Evolutionary conservation across 805 yeast species (phyloP), one percentile per base, ranked within the genome.

Genomic region (Zygoascus bituminiphila): DNA sequence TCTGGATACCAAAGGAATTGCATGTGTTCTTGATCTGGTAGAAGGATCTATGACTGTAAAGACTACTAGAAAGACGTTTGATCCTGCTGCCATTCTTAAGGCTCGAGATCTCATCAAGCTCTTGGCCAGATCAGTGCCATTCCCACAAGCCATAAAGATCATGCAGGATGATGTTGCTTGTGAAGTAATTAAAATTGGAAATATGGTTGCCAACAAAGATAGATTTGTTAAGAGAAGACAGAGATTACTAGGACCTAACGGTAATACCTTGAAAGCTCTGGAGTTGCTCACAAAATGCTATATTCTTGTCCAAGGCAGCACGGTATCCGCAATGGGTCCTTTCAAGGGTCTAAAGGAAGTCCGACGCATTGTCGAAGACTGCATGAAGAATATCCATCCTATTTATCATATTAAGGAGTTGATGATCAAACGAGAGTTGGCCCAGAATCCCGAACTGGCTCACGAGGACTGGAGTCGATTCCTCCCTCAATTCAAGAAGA

Each of bases 41-140:
- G 98, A 93, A 63, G 98, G 98, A 41, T 82, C 96, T 2, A 93
- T 93, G 98, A 82, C 95, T 0, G 98, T 93, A 15, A 86, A 82
- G 58, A 93, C 98, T 14, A 91, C 98, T 2, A 78, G 95, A 65
- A 93, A 91, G 65, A 89, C 98, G 0, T 93, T 68, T 65, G 98
- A 93, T 64, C 98, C 98, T 0, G 94, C 95, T 5, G 81, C 85
- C 46, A 87, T 93, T 57, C 75, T 93, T 59, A 91, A 88, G 61
- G 97, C 98, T 17, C 79, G 98, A 64, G 98, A 93, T 67, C 74
- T 93, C 64, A 88, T 93, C 62, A 93, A 91, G 67, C 75, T 93
- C 47, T 72, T 93, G 57, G 96, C 98, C 0, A 80, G 98, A 67
- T 87, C 96, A 2, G 98, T 93, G 36, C 98, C 98, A 23, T 85